phyloP scores from a whole-genome alignment of 1,284 basidiomycete species.

The Marasmius fiardii region DNA sequence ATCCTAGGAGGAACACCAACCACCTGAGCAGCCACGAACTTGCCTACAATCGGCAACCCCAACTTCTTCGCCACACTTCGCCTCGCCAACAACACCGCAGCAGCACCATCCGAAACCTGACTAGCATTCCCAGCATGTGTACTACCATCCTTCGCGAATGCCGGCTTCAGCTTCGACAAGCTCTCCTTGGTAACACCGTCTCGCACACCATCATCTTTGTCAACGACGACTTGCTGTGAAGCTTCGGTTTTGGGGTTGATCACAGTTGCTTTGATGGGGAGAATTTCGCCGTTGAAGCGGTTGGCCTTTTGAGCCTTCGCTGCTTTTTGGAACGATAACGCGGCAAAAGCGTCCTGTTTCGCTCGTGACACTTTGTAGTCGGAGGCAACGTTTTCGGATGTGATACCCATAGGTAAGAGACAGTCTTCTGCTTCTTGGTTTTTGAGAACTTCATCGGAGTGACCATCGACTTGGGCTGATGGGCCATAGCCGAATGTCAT shows the following conservation, averaged over 20 bases:
- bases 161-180: conserved; percentile 90
- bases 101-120: conserved; percentile 97
- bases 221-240: conserved; percentile 76
- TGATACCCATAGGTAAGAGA: conserved; percentile 94
- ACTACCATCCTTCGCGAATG: conserved; percentile 84
- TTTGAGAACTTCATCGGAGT: conserved; percentile 79
- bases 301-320: conserved; percentile 86
- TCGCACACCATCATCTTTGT: conserved; percentile 89
- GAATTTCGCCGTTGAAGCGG: conserved; percentile 91
- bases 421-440: conserved; percentile 88
- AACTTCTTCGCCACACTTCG: conserved; percentile 87
- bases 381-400: conserved; percentile 92
- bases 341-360: conserved; percentile 84
- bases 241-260: conserved; percentile 86
- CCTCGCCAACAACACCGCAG: conserved; percentile 88
- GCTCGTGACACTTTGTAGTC: conserved; percentile 75
- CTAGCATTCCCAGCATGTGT: conserved; percentile 96
- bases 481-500: conserved; percentile 90
- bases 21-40: conserved; percentile 78
- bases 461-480: conserved; percentile 65
- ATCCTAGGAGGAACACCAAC: conserved; percentile 87
- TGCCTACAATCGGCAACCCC: conserved; percentile 89
- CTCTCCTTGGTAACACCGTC: conserved; percentile 89
- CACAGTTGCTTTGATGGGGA: conserved; percentile 77
- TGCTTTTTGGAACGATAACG: conserved; percentile 85